Evolutionary conservation across 345 rosid species (phyloP), one percentile per base, ranked within the genome.

Genomic region (Xanthoceras sorbifolium): DNA sequence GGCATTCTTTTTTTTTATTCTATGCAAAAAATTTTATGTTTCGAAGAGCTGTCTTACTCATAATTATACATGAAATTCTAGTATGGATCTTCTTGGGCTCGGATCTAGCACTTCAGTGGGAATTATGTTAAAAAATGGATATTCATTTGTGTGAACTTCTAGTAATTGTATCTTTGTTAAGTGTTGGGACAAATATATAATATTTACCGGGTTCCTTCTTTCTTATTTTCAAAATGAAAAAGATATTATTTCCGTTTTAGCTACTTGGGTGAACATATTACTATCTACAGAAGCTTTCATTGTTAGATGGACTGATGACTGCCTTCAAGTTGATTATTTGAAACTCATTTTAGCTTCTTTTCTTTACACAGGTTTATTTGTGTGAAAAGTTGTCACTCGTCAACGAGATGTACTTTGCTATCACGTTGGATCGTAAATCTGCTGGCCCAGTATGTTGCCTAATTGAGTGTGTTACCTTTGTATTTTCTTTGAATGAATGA

Each of bases 331-430:
- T 64, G 11, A 9, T 22, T 76, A 22, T 46, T 67, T 52, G 17
- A 60, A 63, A 29, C 71, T 57, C 46, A 55, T 38, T 63, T 61
- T 26, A 71, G n/a, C 61, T 52, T 66, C 38, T 46, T 79, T 79
- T 77, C 29, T 63, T 76, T 38, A 59, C 63, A 76, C 96, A 97
- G 99, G 97, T 97, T 80, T 97, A 94, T 86, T 79, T 97, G 81
- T 94, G 98, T 79, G 86, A 97, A 79, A 97, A 97, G 85, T 67
- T 97, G 79, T 92, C 97, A 20, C 95, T 97, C 36, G 88, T 89
- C 82, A 94, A 97, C 78, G 99, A 97, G 95, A 97, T 94, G 98
- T 97, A 97, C 88, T 94, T 97, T 67, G 97, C 98, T 82, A 94
- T 97, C 68, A 92, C 93, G 78, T 89, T 97, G 52, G 99, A 97